Evolutionary conservation across 257 asterid genomes (phyloP), one percentile per base, ranked within the genome.

Genomic region (Lithospermum erythrorhizon): DNA sequence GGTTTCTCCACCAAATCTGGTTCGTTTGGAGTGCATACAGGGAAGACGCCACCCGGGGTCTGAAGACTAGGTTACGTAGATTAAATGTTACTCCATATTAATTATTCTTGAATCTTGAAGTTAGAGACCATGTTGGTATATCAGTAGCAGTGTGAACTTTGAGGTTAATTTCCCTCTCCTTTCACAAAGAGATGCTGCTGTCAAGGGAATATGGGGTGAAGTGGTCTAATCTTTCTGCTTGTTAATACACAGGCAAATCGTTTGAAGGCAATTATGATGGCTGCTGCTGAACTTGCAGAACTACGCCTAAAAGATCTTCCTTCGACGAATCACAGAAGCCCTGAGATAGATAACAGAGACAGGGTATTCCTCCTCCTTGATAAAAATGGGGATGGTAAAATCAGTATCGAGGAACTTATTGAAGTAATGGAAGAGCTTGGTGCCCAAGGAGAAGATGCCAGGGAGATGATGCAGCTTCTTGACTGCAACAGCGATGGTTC

Each of bases 391-490:
- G 98, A 91, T 69, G 98, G 96, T 56, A 91, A 79, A 70, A 82
- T 87, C 79, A 83, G 96, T 78, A 84, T 90, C 19, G 95, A 86
- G 63, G 98, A 90, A 67, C 98, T 90, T 72, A 90, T 80, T 87
- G 96, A 90, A 72, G 87, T 87, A 54, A 90, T 90, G 96, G 96
- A 85, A 68, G 96, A 90, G 76, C 85, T 90, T 6, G 95, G 98
- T 65, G 98, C 96, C 62, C 76, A 76, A 68, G 95, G 90, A 58
- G 98, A 87, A 53, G 98, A 90, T 79, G 98, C 98, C 17, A 75
- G 84, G 65, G 94, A 90, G 82, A 90, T 90, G 96, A 90, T 90
- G 98, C 78, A 75, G 62, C 81, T 90, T 60, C 88, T 90, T 22
- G 98, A 90, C 79, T 75, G 94, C 35, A 90, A 90, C 52, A 82